phyloP scores from a whole-genome alignment of 257 asterid genomes.

The Jaltomata sinuosa region DNA sequence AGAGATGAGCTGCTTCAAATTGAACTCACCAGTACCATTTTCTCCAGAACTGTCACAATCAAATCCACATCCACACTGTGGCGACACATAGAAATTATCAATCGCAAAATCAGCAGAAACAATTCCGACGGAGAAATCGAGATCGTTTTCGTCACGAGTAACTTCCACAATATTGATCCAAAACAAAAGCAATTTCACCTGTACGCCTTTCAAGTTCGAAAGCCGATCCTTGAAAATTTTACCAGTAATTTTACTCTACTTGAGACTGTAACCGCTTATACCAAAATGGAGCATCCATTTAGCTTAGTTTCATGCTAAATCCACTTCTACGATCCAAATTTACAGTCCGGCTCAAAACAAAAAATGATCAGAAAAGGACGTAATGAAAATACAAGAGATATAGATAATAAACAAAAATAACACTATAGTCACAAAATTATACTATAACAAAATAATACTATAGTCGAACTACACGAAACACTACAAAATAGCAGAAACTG shows the following conservation, averaged over 20 bases:
- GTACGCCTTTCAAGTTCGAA: slow-evolving; percentile 26
- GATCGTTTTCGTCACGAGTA: slow-evolving; percentile 9
- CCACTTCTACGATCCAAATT: not conserved
- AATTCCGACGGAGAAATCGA: slow-evolving; percentile 41
- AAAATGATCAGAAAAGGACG: no score
- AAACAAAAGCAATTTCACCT: slow-evolving; percentile 30
- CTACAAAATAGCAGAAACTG: no score
- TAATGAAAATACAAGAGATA: no score
- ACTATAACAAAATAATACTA: no score
- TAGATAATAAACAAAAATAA: no score
- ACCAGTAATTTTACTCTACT: slow-evolving; percentile 28
- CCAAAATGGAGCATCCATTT: not conserved
- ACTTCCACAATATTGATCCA: slow-evolving; percentile 45
- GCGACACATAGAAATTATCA: slow-evolving; percentile 26
- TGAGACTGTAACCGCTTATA: slow-evolving; percentile 23
- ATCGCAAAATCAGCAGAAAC: slow-evolving; percentile 28
- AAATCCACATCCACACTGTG: slow-evolving; percentile 56
- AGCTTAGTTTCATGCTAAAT: not conserved
- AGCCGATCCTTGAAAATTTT: slow-evolving; percentile 21
- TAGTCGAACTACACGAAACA: no score
- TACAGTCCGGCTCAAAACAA: no score
- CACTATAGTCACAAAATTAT: no score
- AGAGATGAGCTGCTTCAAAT: no score
- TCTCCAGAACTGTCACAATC: slow-evolving; percentile 4
- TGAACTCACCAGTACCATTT: no score